Conservation (phyloP, 2,329 filamentous ascomycete species). For the Pestalotiopsis fici region DNA sequence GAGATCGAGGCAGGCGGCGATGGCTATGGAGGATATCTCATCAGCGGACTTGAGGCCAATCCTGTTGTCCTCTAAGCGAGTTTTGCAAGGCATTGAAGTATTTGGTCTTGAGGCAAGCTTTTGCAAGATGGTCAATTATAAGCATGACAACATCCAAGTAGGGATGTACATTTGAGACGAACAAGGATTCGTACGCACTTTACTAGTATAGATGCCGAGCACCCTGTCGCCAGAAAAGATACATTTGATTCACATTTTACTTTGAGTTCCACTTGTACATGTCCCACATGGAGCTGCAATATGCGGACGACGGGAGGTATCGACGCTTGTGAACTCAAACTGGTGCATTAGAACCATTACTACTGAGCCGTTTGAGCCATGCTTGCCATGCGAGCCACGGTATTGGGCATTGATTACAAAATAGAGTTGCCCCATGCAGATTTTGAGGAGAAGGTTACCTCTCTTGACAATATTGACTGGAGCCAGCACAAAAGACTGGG, state of each 20-base stretch:
- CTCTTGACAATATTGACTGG: background rate
- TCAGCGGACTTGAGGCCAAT: slow-evolving; percentile 26
- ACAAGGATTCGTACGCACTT: no score
- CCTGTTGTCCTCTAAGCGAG: background rate
- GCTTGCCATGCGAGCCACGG: background rate
- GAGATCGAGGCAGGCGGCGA: slow-evolving; percentile 42
- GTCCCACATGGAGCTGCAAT: background rate
- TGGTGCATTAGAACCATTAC: background rate
- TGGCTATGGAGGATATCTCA: slow-evolving; percentile 42
- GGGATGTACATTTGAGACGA: no score
- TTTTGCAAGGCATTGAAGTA: background rate
- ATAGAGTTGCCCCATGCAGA: background rate
- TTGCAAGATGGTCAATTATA: background rate
- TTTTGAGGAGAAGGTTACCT: background rate
- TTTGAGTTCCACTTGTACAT: background rate
- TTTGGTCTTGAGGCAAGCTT: background rate
- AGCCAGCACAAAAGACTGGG: background rate
- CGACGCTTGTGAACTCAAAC: background rate
- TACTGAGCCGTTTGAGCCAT: background rate
- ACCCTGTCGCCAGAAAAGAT: no score
- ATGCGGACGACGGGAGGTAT: background rate
- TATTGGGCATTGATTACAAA: background rate
- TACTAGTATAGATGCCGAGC: no score
- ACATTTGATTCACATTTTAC: no score
- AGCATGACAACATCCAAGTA: no score